A percentile compares a stretch with the other conserved stretches of the same genome.
Conservation (phyloP, 495 filamentous ascomycete genomes). For the Letharia columbiana region DNA sequence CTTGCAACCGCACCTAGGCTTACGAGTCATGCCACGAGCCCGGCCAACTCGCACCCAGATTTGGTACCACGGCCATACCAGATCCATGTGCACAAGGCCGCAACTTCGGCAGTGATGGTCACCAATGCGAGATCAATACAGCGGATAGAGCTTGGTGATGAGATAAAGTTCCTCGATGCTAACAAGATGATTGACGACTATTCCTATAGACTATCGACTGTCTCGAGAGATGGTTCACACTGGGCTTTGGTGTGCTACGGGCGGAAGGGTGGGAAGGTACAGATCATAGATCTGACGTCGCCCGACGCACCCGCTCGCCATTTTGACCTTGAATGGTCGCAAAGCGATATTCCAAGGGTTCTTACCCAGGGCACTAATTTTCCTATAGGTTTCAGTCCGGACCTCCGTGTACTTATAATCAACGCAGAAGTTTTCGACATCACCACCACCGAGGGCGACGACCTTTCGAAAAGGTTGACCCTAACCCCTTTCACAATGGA, state of each 20-base stretch:
- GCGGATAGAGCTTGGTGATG: slow-evolving; percentile 1
- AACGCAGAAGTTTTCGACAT: slow-evolving; percentile 1
- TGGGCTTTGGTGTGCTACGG: slow-evolving; percentile 7
- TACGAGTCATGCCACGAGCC: not conserved
- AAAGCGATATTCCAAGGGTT: not conserved
- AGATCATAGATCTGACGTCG: not conserved
- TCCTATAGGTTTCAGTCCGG: not conserved
- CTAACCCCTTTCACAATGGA: not conserved
- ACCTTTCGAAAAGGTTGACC: not conserved
- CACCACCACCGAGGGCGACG: not conserved
- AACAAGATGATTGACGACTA: not conserved
- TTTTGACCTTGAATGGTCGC: slow-evolving; percentile 1
- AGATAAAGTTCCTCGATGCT: not conserved
- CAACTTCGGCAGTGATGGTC: not conserved
- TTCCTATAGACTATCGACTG: not conserved
- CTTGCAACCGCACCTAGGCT: not conserved
- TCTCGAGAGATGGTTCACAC: not conserved
- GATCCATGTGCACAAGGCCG: not conserved
- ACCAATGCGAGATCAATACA: not conserved
- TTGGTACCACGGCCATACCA: too few relatives aligned
- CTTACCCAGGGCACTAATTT: not conserved
- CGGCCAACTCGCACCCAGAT: too few relatives aligned
- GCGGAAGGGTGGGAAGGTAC: not conserved
- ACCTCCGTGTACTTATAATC: not conserved
- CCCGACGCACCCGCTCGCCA: not conserved